phyloP scores from a whole-genome alignment of 78 protist species.

The Isochrysis galbana region DNA sequence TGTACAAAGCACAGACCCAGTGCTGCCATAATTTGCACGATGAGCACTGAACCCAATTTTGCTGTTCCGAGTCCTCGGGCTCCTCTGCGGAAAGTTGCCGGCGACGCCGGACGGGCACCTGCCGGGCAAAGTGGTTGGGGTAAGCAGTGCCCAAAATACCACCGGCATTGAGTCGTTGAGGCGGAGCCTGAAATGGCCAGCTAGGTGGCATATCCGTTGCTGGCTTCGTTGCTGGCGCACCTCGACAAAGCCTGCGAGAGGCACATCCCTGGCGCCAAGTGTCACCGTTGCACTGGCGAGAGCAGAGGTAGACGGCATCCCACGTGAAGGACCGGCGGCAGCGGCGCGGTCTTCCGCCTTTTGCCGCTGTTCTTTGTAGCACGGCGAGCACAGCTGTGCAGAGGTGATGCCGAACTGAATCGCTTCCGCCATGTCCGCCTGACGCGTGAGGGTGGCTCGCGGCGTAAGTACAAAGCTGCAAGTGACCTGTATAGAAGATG shows the following conservation, averaged over 20 bases:
- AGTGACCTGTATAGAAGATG: too few species aligned
- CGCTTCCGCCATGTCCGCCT: constrained; percentile 19
- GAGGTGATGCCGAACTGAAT: neutral
- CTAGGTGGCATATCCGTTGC: too few species aligned
- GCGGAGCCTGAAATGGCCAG: too few species aligned
- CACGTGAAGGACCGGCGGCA: neutral
- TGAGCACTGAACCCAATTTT: constrained; percentile 5
- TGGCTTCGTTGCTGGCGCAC: too few species aligned
- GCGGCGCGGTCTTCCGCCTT: neutral
- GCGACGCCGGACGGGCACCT: neutral
- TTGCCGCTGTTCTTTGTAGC: neutral
- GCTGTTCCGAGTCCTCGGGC: neutral
- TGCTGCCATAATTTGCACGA: neutral
- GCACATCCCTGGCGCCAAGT: neutral
- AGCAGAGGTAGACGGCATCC: too few species aligned
- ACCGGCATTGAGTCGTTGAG: too few species aligned
- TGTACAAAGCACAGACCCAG: constrained; percentile 22
- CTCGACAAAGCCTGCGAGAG: neutral
- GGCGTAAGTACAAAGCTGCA: too few species aligned
- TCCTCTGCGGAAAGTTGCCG: neutral
- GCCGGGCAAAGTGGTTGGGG: too few species aligned
- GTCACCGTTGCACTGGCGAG: neutral
- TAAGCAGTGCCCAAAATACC: too few species aligned
- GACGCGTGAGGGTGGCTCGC: too few species aligned
- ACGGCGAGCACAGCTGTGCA: neutral